These are phyloP conservation scores for Plasmodium gonderi DNA, from an alignment of 169 alveolate genomes.

Conservation along the genomic window DNA sequence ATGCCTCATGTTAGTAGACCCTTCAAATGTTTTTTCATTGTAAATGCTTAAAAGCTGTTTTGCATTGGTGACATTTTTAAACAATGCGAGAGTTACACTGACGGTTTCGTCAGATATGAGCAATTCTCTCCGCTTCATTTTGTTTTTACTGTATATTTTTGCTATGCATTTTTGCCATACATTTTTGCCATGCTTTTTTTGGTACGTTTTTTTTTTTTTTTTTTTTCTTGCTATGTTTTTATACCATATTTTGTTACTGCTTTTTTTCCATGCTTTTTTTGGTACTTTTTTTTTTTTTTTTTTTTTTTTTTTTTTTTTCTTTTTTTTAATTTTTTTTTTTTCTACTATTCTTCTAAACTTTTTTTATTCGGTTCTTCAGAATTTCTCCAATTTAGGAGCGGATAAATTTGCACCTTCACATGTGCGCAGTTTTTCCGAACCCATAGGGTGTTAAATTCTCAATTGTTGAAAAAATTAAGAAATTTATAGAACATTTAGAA, in stretches of 20 bases:
- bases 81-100: constrained; percentile 27
- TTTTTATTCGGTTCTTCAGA: background rate
- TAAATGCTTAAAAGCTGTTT: constrained; percentile 4
- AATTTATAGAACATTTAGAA: no score
- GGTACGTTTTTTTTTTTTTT: background rate
- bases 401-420: no score
- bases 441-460: no score
- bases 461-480: no score
- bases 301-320: background rate
- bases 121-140: background rate
- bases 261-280: background rate
- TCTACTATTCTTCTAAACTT: background rate
- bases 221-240: background rate
- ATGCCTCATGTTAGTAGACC: background rate
- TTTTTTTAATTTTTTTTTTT: no score
- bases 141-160: background rate
- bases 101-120: constrained; percentile 28
- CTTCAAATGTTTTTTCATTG: background rate
- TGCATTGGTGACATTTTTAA: constrained; percentile 65
- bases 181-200: background rate
- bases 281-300: background rate
- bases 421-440: no score
- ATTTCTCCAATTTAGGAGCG: background rate
- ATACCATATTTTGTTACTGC: background rate
- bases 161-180: background rate